Evolutionary conservation across 1,139 yeast genomes (phyloP), one percentile per base, ranked within the genome.

Genomic region (Neolecta irregularis): DNA sequence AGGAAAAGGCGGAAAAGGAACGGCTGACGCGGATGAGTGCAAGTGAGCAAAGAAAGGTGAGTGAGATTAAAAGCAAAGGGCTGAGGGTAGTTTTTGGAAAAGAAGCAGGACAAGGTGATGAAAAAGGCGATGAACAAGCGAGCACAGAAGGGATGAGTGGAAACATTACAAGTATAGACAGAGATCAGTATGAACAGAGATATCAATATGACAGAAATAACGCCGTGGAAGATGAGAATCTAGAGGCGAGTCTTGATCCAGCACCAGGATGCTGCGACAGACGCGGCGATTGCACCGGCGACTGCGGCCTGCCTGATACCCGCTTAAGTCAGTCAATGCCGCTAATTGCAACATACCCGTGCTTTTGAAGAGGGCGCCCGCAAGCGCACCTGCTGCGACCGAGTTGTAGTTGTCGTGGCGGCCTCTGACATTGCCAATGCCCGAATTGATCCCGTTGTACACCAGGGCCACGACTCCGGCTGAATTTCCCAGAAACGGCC

Each of bases 231-330:
- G n/a, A n/a, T n/a, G n/a, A n/a, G n/a, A n/a, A n/a, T 21, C 24
- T 19, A n/a, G 33, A 55, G 46, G 13, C 51, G 45, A 36, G 69
- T 61, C 63, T 88, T 88, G 50, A 77, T 51, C 37, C 78, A 85
- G 64, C 93, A 76, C 98, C 98, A 88, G 31, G 71, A 71, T 43
- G 80, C 94, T 34, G 96, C 93, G 42, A 80, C 93, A 44, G 74
- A 71, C 13, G 93, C 83, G 74, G 76, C 77, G 54, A 85, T 56
- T 33, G 71, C 92, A 25, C 93, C 71, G 25, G 93, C 74, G 52
- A 79, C 74, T n/a, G n/a, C n/a, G n/a, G n/a, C n/a, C n/a, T n/a
- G n/a, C n/a, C n/a, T n/a, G n/a, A n/a, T n/a, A n/a, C n/a, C n/a
- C n/a, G n/a, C n/a, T n/a, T n/a, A n/a, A n/a, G n/a, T n/a, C n/a